A percentile compares a stretch with the other conserved stretches of the same genome.
phyloP scores from a whole-genome alignment of 2,329 filamentous ascomycete genomes.

The Colletotrichum filicis region DNA sequence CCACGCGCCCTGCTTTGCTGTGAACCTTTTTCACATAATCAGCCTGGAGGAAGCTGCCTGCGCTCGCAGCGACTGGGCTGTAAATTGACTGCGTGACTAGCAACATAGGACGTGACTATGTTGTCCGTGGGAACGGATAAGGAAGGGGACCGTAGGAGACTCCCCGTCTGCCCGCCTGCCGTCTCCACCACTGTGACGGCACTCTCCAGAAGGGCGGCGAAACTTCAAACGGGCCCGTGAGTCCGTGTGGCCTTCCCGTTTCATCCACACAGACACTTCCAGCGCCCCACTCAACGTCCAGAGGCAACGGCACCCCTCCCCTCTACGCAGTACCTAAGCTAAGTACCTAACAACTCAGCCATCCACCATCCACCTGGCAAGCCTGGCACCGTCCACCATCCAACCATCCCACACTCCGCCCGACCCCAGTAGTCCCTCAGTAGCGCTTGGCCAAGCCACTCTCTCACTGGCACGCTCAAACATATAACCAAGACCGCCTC shows the following conservation, averaged over 20 bases:
- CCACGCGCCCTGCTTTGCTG: not conserved
- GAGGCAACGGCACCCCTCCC: not conserved
- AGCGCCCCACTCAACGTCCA: not conserved
- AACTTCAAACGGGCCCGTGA: conserved; percentile 34
- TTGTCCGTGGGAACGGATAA: conserved; percentile 2
- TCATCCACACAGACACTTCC: conserved; percentile 34
- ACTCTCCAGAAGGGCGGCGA: conserved; percentile 17
- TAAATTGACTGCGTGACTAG: not conserved
- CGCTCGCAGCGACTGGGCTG: not conserved
- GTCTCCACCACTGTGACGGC: conserved; percentile 24
- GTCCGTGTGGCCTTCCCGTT: conserved; percentile 35
- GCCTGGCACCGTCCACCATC: not conserved
- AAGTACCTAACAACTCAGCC: conserved; percentile 17
- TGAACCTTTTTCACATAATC: not conserved
- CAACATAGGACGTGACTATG: not conserved
- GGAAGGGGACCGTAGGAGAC: not conserved
- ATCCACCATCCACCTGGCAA: not conserved
- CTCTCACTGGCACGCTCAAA: conserved; percentile 9
- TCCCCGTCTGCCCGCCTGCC: not conserved
- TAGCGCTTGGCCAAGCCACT: conserved; percentile 29
- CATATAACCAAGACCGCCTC: conserved; percentile 35
- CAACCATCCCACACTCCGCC: conserved; percentile 22
- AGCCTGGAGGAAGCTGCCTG: not conserved
- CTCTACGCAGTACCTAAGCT: too few relatives aligned
- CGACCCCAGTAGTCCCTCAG: not conserved